Evolutionary conservation across 805 yeast genomes (phyloP).

Genomic region (Schizosaccharomyces osmophilus): DNA sequence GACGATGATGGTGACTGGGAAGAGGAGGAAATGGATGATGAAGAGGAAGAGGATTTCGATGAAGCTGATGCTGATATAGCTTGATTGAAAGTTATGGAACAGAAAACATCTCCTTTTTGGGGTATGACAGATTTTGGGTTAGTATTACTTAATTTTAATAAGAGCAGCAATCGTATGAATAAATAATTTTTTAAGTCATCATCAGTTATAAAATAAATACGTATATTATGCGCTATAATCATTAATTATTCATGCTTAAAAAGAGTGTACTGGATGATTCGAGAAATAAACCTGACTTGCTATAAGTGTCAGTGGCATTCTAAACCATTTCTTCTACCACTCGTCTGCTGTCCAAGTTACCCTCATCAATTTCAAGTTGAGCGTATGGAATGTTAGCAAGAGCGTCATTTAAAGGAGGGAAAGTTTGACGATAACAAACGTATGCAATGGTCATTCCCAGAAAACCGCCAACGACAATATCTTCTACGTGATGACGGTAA

Average conservation of each 20-base stretch:
- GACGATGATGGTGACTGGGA: neutral
- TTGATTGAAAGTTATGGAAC: neutral
- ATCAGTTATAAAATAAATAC: too few relatives aligned
- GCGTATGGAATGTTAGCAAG: neutral
- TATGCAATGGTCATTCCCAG: constrained; percentile 40
- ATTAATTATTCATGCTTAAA: too few relatives aligned
- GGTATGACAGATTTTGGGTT: neutral
- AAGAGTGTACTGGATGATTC: too few relatives aligned
- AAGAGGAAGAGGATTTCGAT: neutral
- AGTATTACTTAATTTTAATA: too few relatives aligned
- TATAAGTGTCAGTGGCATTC: too few relatives aligned
- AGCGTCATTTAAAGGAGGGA: neutral
- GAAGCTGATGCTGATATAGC: neutral
- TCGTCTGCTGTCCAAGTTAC: neutral
- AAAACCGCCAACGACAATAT: constrained; percentile 46
- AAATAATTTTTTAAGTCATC: too few relatives aligned
- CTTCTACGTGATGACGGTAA: constrained; percentile 80
- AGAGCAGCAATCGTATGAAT: too few relatives aligned
- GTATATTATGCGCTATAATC: too few relatives aligned
- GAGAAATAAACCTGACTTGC: too few relatives aligned
- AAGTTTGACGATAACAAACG: constrained; percentile 20
- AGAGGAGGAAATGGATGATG: neutral
- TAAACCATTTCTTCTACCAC: too few relatives aligned
- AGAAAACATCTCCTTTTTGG: neutral
- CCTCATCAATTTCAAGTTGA: neutral